Evolutionary conservation across 768 basidiomycete genomes (phyloP).

Genomic region (Suillus tomentosus): DNA sequence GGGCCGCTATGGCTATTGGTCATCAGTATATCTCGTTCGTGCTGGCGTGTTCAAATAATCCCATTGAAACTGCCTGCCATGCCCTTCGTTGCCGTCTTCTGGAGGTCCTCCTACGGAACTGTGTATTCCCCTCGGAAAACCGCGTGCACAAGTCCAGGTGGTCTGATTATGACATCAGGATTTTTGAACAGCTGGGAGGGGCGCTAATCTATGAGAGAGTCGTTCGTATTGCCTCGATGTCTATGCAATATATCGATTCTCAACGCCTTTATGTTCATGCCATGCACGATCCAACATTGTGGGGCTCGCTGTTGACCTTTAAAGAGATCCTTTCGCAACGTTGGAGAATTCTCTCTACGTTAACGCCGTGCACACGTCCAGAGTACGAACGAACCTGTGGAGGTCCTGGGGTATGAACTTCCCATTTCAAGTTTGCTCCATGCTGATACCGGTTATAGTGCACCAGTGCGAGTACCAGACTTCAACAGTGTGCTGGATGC

Average conservation of each 20-base stretch:
- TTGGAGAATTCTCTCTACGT: neutral
- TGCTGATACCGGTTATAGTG: neutral
- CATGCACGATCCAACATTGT: neutral
- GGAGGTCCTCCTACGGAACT: constrained; percentile 1
- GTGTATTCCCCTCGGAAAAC: constrained; percentile 5
- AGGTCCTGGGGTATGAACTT: neutral
- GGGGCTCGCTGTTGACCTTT: constrained; percentile 2
- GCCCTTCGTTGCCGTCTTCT: constrained; percentile 6
- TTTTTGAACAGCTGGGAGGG: constrained; percentile 4
- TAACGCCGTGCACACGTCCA: neutral
- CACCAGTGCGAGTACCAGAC: constrained; percentile 1
- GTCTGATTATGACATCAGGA: constrained; percentile 1
- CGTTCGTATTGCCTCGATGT: constrained; percentile 1
- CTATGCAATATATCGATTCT: constrained; percentile 6
- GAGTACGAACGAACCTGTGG: constrained; percentile 3
- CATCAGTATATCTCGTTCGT: constrained; percentile 4
- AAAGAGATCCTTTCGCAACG: constrained; percentile 1
- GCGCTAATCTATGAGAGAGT: neutral
- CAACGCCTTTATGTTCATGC: constrained; percentile 3
- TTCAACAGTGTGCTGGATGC: constrained; percentile 2
- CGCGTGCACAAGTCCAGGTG: constrained; percentile 3
- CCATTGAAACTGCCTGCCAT: neutral
- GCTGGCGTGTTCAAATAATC: neutral
- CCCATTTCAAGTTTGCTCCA: neutral
- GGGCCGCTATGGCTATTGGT: neutral